Conservation (phyloP, 2,329 filamentous ascomycete genomes). For the Nannizziopsis arthrosporioides region DNA sequence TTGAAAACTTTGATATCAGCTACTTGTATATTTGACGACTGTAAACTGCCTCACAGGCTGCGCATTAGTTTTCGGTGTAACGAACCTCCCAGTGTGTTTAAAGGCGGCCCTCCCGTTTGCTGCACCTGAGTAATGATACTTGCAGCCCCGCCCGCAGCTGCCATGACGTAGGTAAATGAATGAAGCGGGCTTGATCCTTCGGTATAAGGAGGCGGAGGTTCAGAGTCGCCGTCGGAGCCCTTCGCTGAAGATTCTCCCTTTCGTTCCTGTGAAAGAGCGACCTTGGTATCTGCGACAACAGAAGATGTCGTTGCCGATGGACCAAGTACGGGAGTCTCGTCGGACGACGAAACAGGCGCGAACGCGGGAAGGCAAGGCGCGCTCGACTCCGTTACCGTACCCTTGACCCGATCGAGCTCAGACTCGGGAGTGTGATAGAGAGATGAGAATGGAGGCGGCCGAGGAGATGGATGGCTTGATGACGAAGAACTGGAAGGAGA, state of each 20-base stretch:
- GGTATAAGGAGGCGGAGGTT: conserved; percentile 92
- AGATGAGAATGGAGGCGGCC: conserved; percentile 53
- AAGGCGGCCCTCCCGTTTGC: conserved; percentile 71
- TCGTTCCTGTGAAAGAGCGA: conserved; percentile 66
- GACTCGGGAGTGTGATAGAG: conserved; percentile 44
- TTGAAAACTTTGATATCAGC: conserved; percentile 3
- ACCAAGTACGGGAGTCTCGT: conserved; percentile 37
- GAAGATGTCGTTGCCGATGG: conserved; percentile 37
- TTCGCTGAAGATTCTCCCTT: conserved; percentile 67
- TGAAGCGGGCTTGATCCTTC: conserved; percentile 73
- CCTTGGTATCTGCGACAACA: conserved; percentile 64
- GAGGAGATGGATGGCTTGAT: conserved; percentile 37
- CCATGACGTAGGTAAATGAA: conserved; percentile 95
- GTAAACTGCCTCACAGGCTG: too few species aligned
- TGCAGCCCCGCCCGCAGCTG: conserved; percentile 86
- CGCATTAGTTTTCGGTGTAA: background rate
- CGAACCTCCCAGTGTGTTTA: conserved; percentile 79
- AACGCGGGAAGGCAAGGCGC: conserved; percentile 40
- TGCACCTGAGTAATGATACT: conserved; percentile 99
- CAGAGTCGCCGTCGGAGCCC: conserved; percentile 62
- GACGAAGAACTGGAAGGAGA: conserved; percentile 30
- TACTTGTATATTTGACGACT: background rate
- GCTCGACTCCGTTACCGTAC: conserved; percentile 37
- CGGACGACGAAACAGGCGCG: conserved; percentile 41
- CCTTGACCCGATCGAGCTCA: conserved; percentile 28